These are phyloP conservation scores for Phytophthora colocasiae DNA, from an alignment of 352 stramenopile genomes.

Conservation along the genomic window DNA sequence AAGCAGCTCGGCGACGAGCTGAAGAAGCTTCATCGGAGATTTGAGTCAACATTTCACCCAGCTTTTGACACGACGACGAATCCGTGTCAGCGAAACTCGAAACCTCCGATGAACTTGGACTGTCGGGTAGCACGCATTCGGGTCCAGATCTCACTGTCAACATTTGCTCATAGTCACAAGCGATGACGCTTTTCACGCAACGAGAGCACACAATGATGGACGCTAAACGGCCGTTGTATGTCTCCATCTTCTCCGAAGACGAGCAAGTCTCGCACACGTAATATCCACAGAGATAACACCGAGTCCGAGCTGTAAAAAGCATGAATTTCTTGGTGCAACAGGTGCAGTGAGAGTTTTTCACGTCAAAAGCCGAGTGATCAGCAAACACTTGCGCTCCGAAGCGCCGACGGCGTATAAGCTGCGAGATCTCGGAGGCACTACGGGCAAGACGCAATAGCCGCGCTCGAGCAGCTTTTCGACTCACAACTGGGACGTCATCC, in stretches of 20 bases:
- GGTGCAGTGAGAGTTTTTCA: conserved; percentile 36
- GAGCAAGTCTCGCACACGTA: conserved; percentile 36
- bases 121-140: conserved; percentile 4
- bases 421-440: conserved; percentile 23
- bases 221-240: conserved; percentile 32
- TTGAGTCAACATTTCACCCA: conserved; percentile 16
- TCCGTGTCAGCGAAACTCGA: not conserved
- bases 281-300: conserved; percentile 44
- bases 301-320: conserved; percentile 16
- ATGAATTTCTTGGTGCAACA: conserved; percentile 38
- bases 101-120: too few relatives aligned
- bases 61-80: conserved; percentile 19
- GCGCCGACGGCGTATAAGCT: conserved; percentile 35
- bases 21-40: conserved; percentile 6
- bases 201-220: conserved; percentile 36
- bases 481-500: not conserved
- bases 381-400: conserved; percentile 43
- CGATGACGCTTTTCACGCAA: conserved; percentile 27
- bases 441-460: conserved; percentile 37
- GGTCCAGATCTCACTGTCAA: conserved; percentile 17
- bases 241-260: conserved; percentile 38
- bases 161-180: conserved; percentile 39
- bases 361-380: conserved; percentile 35
- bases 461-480: conserved; percentile 5
- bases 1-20: conserved; percentile 4